A percentile compares a stretch with the other conserved stretches of the same genome.
Evolutionary conservation across 1,284 basidiomycete species (phyloP).

Genomic region (Laetiporus sulphureus): DNA sequence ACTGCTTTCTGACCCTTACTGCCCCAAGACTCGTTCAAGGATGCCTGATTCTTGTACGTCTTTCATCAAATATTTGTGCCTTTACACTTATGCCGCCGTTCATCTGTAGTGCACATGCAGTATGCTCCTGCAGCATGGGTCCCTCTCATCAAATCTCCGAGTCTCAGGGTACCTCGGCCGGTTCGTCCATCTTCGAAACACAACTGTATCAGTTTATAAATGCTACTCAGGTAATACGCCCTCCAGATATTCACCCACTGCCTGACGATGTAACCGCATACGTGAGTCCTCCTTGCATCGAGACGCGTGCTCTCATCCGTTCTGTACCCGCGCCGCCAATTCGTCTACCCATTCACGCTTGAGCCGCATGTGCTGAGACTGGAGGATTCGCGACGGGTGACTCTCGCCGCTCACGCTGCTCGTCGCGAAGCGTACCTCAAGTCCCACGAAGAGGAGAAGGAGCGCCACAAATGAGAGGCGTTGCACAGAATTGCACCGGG

Average conservation of each 20-base stretch:
- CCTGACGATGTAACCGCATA: conserved; percentile 86
- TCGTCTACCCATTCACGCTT: conserved; percentile 89
- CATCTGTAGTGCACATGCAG: too few species aligned
- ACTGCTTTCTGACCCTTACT: too few species aligned
- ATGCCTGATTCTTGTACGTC: too few species aligned
- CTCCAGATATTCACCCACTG: conserved; percentile 86
- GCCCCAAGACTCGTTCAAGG: too few species aligned
- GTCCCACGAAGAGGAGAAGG: conserved; percentile 62
- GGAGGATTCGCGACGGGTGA: conserved; percentile 61
- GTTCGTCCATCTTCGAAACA: too few species aligned
- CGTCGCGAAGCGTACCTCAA: conserved; percentile 66
- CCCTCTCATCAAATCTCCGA: conserved; percentile 87
- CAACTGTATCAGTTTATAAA: too few species aligned
- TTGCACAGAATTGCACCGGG: conserved; percentile 69
- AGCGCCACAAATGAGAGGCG: conserved; percentile 71
- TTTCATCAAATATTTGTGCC: too few species aligned
- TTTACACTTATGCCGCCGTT: too few species aligned
- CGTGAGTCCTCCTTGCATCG: conserved; percentile 43
- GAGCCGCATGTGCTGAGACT: conserved; percentile 78
- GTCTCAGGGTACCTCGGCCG: conserved; percentile 76
- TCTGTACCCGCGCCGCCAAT: conserved; percentile 42
- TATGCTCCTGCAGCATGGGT: conserved; percentile 71
- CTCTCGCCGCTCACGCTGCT: conserved; percentile 57
- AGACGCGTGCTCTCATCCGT: too few species aligned
- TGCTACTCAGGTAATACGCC: too few species aligned